phyloP scores from a whole-genome alignment of 768 basidiomycete species.

The Russula compacta region DNA sequence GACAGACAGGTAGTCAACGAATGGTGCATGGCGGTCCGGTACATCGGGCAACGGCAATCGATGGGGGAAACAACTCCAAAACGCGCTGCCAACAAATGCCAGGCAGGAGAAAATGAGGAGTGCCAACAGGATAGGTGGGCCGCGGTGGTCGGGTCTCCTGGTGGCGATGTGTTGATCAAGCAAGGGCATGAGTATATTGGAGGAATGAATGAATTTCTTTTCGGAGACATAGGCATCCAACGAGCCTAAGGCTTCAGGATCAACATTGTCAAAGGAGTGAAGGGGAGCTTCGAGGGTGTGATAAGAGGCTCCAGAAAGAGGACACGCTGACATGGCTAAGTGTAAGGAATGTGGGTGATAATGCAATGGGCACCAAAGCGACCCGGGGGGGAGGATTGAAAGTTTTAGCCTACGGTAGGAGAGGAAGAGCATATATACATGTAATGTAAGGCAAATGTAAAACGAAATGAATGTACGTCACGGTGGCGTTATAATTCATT shows the following conservation, averaged over 20 bases:
- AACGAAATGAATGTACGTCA: no score
- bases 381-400: not conserved
- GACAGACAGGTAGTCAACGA: not conserved
- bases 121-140: not conserved
- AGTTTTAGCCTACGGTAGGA: no score
- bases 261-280: not conserved
- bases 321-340: not conserved
- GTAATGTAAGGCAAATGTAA: no score
- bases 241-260: not conserved
- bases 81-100: constrained; percentile 4
- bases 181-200: not conserved
- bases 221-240: not conserved
- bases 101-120: not conserved
- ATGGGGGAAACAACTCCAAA: not conserved
- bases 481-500: no score
- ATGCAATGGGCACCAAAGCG: no score
- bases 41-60: not conserved
- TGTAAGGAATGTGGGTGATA: not conserved
- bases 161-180: no score
- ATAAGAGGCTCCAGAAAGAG: constrained; percentile 10
- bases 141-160: not conserved
- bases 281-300: not conserved
- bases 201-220: not conserved
- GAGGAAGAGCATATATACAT: no score
- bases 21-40: not conserved